Evolutionary conservation across 1,284 basidiomycete genomes (phyloP).

Genomic region (Termitomyces sp.): DNA sequence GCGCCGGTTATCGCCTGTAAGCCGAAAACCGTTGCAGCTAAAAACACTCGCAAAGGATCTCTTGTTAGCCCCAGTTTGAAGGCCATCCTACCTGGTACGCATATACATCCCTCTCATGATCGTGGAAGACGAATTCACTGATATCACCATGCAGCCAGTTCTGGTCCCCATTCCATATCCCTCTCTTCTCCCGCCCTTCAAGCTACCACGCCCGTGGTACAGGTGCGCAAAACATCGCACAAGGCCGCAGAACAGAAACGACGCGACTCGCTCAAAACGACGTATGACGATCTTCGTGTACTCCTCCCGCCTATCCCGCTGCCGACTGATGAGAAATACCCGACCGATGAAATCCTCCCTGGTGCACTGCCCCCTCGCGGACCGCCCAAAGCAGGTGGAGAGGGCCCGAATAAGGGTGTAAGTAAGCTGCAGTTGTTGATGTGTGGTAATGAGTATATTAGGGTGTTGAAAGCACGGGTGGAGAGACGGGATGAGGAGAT

Average conservation of each 20-base stretch:
- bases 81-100: conserved; percentile 63
- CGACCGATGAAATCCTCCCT: conserved; percentile 65
- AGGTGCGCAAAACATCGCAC: conserved; percentile 83
- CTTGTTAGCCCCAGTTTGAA: conserved; percentile 52
- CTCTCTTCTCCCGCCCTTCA: conserved; percentile 18
- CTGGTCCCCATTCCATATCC: conserved; percentile 14
- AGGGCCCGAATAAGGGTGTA: conserved; percentile 92
- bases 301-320: conserved; percentile 87
- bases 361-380: conserved; percentile 84
- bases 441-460: conserved; percentile 86
- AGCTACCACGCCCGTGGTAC: conserved; percentile 24
- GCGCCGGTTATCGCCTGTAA: conserved; percentile 19
- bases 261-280: conserved; percentile 91
- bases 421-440: conserved; percentile 91
- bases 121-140: not conserved
- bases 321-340: conserved; percentile 60
- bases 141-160: conserved; percentile 3
- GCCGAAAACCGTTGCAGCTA: conserved; percentile 20
- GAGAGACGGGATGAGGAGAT: conserved; percentile 85
- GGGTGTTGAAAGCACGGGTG: conserved; percentile 71
- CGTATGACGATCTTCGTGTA: conserved; percentile 89
- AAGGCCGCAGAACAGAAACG: conserved; percentile 98
- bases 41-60: conserved; percentile 26
- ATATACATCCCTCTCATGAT: conserved; percentile 8
- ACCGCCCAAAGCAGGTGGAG: conserved; percentile 78